A percentile compares a stretch with the other conserved stretches of the same genome.
These are phyloP conservation scores for Penicillium brevicompactum DNA, from an alignment of 2,329 filamentous ascomycete genomes.

Conservation along the genomic window DNA sequence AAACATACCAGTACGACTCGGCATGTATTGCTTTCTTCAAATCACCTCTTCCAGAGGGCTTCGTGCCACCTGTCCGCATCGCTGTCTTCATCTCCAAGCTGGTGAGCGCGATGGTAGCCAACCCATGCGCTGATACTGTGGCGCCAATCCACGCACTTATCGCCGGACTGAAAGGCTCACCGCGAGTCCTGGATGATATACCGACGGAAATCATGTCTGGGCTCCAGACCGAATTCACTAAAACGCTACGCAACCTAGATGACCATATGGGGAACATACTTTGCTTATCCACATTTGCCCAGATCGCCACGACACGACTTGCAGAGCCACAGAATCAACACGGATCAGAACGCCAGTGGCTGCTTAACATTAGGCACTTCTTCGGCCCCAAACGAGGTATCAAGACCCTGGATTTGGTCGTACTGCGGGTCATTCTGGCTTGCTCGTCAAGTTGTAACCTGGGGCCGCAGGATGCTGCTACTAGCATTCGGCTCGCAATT, in stretches of 20 bases:
- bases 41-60: conserved; percentile 30
- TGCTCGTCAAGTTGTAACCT: conserved; percentile 41
- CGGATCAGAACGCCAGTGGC: conserved; percentile 30
- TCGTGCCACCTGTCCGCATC: conserved; percentile 36
- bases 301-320: conserved; percentile 28
- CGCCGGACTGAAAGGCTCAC: conserved; percentile 30
- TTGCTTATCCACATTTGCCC: conserved; percentile 45
- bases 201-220: conserved; percentile 36
- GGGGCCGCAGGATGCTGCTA: conserved; percentile 28
- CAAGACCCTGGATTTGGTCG: conserved; percentile 45
- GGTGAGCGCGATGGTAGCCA: conserved; percentile 30
- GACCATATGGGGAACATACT: conserved; percentile 44
- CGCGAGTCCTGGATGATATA: conserved; percentile 31
- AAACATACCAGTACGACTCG: conserved; percentile 28
- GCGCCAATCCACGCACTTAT: conserved; percentile 38
- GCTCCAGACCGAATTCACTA: conserved; percentile 41
- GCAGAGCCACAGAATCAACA: conserved; percentile 10
- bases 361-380: conserved; percentile 40
- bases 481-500: conserved; percentile 41
- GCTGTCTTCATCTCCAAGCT: conserved; percentile 35
- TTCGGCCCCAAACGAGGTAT: conserved; percentile 42
- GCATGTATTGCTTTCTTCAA: conserved; percentile 40
- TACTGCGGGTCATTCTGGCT: conserved; percentile 42
- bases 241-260: conserved; percentile 41
- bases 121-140: conserved; percentile 36